A percentile compares a stretch with the other conserved stretches of the same genome.
Evolutionary conservation across 306 rosid species (phyloP).

Genomic region (Malus sieversii): DNA sequence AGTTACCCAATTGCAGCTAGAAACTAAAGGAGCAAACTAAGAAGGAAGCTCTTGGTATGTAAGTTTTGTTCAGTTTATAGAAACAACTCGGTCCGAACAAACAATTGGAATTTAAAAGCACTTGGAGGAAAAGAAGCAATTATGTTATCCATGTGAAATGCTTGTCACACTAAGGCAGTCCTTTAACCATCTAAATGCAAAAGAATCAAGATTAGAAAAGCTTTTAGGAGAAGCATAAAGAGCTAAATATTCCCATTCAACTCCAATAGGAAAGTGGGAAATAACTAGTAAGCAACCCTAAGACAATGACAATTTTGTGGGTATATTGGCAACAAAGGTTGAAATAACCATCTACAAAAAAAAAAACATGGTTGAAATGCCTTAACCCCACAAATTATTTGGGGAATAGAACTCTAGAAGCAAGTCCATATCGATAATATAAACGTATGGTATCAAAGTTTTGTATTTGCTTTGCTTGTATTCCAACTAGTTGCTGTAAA

Average conservation of each 20-base stretch:
- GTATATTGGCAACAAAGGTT: conserved; percentile 2
- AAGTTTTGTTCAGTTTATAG: conserved; percentile 31
- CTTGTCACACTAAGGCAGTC: conserved; percentile 26
- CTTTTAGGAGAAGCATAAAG: conserved; percentile 40
- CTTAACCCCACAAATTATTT: not conserved
- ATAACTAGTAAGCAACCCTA: conserved; percentile 4
- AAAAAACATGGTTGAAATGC: conserved; percentile 1
- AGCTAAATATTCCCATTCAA: conserved; percentile 42
- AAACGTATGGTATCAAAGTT: not conserved
- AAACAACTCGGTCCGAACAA: conserved; percentile 28
- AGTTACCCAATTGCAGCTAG: conserved; percentile 24
- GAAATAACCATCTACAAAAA: conserved; percentile 5
- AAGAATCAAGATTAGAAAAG: conserved; percentile 46
- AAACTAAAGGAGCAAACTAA: conserved; percentile 35
- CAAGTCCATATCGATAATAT: not conserved
- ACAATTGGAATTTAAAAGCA: conserved; percentile 47
- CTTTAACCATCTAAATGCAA: conserved; percentile 26
- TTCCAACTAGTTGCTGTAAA: not conserved
- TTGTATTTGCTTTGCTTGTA: not conserved
- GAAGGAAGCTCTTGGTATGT: conserved; percentile 41
- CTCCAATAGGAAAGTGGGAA: conserved; percentile 28
- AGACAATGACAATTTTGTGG: conserved; percentile 42
- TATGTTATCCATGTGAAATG: conserved; percentile 35
- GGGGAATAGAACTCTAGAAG: not conserved
- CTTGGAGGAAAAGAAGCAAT: conserved; percentile 42